Evolutionary conservation across 2,329 filamentous ascomycete genomes (phyloP), one percentile per base, ranked within the genome.

Genomic region (Colletotrichum lindemuthianum): DNA sequence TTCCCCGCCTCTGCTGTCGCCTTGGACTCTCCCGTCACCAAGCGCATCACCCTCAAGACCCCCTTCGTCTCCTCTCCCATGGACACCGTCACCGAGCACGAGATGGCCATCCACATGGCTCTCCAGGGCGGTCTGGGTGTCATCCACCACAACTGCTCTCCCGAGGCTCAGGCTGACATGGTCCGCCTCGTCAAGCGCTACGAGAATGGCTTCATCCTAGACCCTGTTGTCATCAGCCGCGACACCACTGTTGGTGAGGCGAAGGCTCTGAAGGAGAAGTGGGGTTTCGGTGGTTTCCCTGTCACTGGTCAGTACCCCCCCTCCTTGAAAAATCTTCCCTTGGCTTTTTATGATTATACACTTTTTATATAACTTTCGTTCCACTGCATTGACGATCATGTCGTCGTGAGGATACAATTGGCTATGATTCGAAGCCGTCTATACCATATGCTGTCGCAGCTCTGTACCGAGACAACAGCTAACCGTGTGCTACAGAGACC

Each of bases 81-180:
- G 96, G 96, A 99, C 83, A 99, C 96, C 9, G 96, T 99, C 77
- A 99, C 96, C 47, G 96, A 99, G 84, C 92, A 97, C 82, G 95
- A 97, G 78, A 99, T 99, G 96, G 96, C 96, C 69, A 98, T 99
- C 73, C 92, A 97, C 82, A 97, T 96, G 86, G 92, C 92, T 56
- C 86, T 96, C 37, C 90, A 96, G 75, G 92, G 92, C 72, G 92
- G 92, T 74, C 84, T 96, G 15, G 92, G 96, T 82, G 93, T 99
- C 72, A 97, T 99, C 71, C 96, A 99, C 85, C 96, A 99, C 88
- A 99, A 99, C 85, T 99, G 96, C 87, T 96, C 94, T n/a, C 88
- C 94, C 36, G 93, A 98, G 34, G 92, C 92, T 60, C 96, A 99
- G 84, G 96, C 96, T 70, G 94, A 97, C 83, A 99, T 99, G 96